phyloP scores from a whole-genome alignment of 371 early-diverging fungal genomes.

The Capillidium heterosporum region DNA sequence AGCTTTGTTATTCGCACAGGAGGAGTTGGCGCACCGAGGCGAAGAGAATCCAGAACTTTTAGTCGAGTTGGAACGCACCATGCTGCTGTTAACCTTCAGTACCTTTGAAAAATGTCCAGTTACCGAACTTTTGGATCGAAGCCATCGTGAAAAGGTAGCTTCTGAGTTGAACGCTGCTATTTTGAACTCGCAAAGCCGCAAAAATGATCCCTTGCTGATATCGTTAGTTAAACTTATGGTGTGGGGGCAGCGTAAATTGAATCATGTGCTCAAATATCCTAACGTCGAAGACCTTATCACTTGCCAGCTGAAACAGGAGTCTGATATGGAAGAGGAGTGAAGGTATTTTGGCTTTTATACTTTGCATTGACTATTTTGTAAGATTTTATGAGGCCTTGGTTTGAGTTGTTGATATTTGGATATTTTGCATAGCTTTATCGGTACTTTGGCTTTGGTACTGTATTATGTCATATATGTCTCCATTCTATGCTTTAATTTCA shows the following conservation, averaged over 20 bases:
- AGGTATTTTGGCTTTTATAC: no score
- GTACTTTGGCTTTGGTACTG: no score
- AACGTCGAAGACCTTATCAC: slow-evolving; percentile 65
- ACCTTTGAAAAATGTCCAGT: slow-evolving; percentile 44
- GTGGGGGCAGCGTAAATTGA: slow-evolving; percentile 81
- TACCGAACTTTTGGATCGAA: slow-evolving; percentile 59
- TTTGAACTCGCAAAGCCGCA: slow-evolving; percentile 72
- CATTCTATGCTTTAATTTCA: no score
- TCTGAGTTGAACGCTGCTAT: slow-evolving; percentile 87
- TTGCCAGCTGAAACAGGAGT: slow-evolving; percentile 29
- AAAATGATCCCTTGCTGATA: slow-evolving; percentile 84
- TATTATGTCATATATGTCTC: no score
- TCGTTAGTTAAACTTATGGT: slow-evolving; percentile 68
- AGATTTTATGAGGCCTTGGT: no score
- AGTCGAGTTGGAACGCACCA: slow-evolving; percentile 81
- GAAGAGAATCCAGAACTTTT: slow-evolving; percentile 89
- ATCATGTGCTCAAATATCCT: slow-evolving; percentile 61
- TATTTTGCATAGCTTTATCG: no score
- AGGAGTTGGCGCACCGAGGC: slow-evolving; percentile 89
- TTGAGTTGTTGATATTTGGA: no score
- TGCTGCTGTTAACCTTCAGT: slow-evolving; percentile 89
- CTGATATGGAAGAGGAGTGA: no score
- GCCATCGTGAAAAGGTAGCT: slow-evolving; percentile 82
- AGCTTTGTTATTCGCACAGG: slow-evolving; percentile 89
- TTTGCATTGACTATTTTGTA: no score